Base-by-base conservation (phyloP, 257 asterid genomes). In the Pogostemon cablin region DNA sequence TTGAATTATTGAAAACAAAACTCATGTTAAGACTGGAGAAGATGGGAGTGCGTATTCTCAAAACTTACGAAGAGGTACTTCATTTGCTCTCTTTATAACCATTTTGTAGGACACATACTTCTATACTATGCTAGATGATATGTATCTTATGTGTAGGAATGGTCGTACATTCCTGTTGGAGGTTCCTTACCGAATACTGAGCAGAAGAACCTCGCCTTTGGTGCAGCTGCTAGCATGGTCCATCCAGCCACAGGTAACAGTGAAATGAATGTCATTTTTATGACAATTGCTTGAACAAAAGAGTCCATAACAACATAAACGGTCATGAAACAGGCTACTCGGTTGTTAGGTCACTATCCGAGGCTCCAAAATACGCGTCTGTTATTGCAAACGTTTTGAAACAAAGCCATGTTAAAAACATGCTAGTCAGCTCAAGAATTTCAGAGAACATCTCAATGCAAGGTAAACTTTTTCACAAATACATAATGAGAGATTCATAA, bases 181-280 rank as follows among this genome's bases (percentile, higher is more conserved):
- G 99, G 99, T 69, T 95, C 99, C 40, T 84, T 95, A 79, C 99
- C 99, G 25, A 91, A 86, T 78, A 95, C 98, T 0, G 96, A 85
- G 83, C 99, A 95, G 80, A 89, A 86, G 71, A 95, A 92, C 80
- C 97, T 95, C 10, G 99, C 99, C 77, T 95, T 95, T 76, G 99
- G 99, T 58, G 99, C 99, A 79, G 99, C 99, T 79, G 99, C 99
- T 74, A 95, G 99, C 88, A 91, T 95, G 99, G 97, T 95, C 68
- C 99, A 95, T 82, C 99, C 99, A 25, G 98, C 99, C 80, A 95
- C 99, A 50, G 99, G 99, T 91, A 81, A 74, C 43, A 11, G 44
- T 52, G 43, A 17, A 69, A 37, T 5, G 17, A 47, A 5, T 5
- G 48, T 3, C 9, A 41, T 60, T 37, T 38, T 60, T 17, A 42